Evolutionary conservation across 1,284 basidiomycete species (phyloP).

Genomic region (Naganishia sp.): DNA sequence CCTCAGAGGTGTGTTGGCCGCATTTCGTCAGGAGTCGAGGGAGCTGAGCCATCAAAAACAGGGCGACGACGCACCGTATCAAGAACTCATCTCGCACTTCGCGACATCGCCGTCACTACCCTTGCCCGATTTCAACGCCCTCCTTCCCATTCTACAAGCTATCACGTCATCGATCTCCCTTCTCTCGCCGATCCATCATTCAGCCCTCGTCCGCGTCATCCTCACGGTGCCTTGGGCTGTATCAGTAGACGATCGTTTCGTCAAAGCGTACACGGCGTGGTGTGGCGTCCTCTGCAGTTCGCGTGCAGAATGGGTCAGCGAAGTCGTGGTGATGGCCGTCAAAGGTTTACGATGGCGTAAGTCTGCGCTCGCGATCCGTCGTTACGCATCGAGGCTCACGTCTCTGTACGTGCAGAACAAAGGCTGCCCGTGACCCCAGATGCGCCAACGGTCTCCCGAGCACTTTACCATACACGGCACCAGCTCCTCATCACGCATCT

Average conservation of each 20-base stretch:
- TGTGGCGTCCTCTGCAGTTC: constrained; percentile 90
- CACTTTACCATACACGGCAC: constrained; percentile 80
- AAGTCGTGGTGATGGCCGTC: constrained; percentile 77
- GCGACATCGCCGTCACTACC: constrained; percentile 45
- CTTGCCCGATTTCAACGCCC: constrained; percentile 48
- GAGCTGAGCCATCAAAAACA: constrained; percentile 21
- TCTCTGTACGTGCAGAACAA: constrained; percentile 19
- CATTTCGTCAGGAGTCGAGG: background rate
- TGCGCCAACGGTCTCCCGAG: constrained; percentile 67
- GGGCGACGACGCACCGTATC: constrained; percentile 56
- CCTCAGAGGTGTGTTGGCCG: constrained; percentile 35
- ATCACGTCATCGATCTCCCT: constrained; percentile 68
- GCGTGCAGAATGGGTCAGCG: constrained; percentile 85
- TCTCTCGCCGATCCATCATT: constrained; percentile 60
- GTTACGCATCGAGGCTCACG: background rate
- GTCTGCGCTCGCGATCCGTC: constrained; percentile 49
- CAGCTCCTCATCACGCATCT: constrained; percentile 83
- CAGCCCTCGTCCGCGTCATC: constrained; percentile 82
- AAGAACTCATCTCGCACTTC: constrained; percentile 60
- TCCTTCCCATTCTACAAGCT: constrained; percentile 59
- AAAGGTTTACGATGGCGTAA: constrained; percentile 85
- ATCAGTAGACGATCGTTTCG: constrained; percentile 73
- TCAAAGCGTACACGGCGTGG: constrained; percentile 82
- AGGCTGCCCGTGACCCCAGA: constrained; percentile 23
- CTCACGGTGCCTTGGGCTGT: constrained; percentile 88